Evolutionary conservation across 805 yeast species (phyloP), one percentile per base, ranked within the genome.

Genomic region (Kregervanrija fluxuum): DNA sequence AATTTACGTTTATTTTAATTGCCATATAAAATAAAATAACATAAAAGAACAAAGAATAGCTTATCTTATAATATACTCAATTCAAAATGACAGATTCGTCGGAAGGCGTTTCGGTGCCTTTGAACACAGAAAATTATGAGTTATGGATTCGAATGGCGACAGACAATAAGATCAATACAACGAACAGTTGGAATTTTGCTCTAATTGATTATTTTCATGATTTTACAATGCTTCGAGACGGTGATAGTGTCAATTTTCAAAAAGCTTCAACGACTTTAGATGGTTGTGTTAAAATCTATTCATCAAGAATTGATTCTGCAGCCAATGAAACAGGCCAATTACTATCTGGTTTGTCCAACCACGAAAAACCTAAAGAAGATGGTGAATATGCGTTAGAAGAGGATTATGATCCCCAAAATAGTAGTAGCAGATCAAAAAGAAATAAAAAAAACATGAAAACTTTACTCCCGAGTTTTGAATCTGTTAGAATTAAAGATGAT

Each of bases 261-360:
- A 79, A 82, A 53, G 98, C 97, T 0, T 80, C 93, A 0, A 88
- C 95, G 3, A 87, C 97, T 1, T 68, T 91, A 16, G 97, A 90
- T 56, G 97, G 97, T 0, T 90, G 97, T 69, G 91, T 90, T 32
- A 89, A 89, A 66, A 87, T 91, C 43, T 91, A 91, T 60, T 79
- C 90, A 11, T 85, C 95, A 12, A 75, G 98, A 54, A 89, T 91
- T 16, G 97, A 90, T 56, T 84, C 95, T 0, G 95, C 88, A 0
- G 95, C 90, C 5, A 81, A 84, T 8, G 97, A 90, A 55, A 89
- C 97, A 0, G 95, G 95, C 2, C 79, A 80, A 54, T 68, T 91
- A 45, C 55, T 75, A 31, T 73, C 77, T 45, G 78, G 62, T 4
- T 49, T 47, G 9, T 57, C 54, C 11, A 57, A 54, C 3, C 54